phyloP scores from a whole-genome alignment of 164 flowering plant species.

The Stephania japonica region DNA sequence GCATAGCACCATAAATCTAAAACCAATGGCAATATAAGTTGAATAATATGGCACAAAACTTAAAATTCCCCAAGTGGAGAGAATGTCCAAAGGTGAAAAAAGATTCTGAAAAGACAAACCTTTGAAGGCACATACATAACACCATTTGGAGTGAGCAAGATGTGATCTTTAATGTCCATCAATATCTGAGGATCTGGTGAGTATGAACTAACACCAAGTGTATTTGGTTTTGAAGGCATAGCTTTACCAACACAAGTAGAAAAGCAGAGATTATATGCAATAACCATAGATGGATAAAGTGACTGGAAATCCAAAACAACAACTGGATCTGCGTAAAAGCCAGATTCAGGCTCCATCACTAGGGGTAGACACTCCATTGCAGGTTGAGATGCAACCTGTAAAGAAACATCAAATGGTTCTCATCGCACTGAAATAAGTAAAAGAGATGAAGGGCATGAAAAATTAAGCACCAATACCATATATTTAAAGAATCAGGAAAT shows the following conservation, averaged over 20 bases:
- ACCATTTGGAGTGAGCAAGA: constrained; percentile 82
- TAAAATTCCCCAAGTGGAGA: neutral
- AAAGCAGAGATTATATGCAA: constrained; percentile 94
- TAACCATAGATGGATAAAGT: constrained; percentile 97
- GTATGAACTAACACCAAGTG: constrained; percentile 78
- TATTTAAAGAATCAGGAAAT: neutral
- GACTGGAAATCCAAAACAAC: constrained; percentile 96
- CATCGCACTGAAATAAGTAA: neutral
- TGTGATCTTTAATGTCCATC: constrained; percentile 38
- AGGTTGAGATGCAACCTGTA: constrained; percentile 92
- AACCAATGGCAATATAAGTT: neutral
- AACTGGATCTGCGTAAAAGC: constrained; percentile 91
- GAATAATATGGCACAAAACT: neutral
- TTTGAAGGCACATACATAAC: constrained; percentile 82
- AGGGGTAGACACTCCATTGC: constrained; percentile 99
- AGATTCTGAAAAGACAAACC: constrained; percentile 26
- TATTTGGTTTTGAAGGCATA: constrained; percentile 48
- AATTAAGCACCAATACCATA: neutral
- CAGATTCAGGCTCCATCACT: constrained; percentile 99
- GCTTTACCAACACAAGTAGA: constrained; percentile 92
- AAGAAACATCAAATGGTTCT: neutral
- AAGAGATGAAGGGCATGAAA: neutral
- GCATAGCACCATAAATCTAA: too few species aligned
- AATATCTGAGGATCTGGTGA: constrained; percentile 48
- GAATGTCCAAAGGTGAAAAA: neutral